Evolutionary conservation across 805 yeast genomes (phyloP), one percentile per base, ranked within the genome.

Genomic region (Suhomyces pyralidae): DNA sequence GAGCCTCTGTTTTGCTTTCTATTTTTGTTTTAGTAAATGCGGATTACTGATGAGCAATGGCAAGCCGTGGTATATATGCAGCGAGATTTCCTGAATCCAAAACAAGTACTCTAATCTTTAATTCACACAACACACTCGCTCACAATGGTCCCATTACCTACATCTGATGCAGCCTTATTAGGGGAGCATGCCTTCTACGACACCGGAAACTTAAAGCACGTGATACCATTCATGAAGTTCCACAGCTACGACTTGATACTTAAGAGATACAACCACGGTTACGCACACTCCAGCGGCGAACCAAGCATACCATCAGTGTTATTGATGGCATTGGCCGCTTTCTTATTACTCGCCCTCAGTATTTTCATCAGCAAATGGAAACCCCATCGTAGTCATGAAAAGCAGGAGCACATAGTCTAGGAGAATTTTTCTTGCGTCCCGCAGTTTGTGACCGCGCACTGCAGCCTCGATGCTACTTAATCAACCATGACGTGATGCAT

Each of bases 161-260:
- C 60, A 6, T 28, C 52, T 25, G 68, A 64, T 45, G 34, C 40
- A 7, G 46, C 49, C 32, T 55, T 64, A 49, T 55, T 64, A 46
- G 48, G 55, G 14, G 72, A 68, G 47, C 71, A 68, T 57, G 63
- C 62, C 15, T 68, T 63, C 58, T 66, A 68, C 50, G 70, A 65
- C 12, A 55, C 69, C 0, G 70, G 70, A 17, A 63, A 65, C 49
- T 46, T 61, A 22, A 63, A 62, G 46, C 56, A 63, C 51, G 55
- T 64, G 5, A 48, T 63, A 47, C 68, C 68, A 2, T 56, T 63
- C 34, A 58, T 60, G 40, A 62, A 61, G 40, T 50, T 56, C 45
- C 66, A 64, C 51, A 60, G 60, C 44, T 65, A 66, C 49, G 61
- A 59, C 48, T 24, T 53, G 47, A 42, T 50, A 7, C 51, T 34